These are phyloP conservation scores for Gloeophyllum trabeum DNA, from an alignment of 768 basidiomycete genomes.

Conservation along the genomic window DNA sequence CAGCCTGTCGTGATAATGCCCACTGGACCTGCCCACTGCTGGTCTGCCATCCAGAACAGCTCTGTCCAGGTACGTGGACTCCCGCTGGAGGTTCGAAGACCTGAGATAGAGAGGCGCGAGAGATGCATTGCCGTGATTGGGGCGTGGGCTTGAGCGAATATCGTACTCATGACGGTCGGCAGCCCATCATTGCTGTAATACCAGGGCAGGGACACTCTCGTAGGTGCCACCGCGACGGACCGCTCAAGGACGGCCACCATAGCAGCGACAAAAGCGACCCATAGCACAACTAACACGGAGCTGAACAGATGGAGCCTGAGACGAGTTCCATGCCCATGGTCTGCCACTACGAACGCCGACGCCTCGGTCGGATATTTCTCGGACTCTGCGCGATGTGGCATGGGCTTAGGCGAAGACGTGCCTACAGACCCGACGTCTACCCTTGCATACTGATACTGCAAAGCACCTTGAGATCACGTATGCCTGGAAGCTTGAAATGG, in stretches of 20 bases:
- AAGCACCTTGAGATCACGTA: no score
- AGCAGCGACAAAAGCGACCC: background rate
- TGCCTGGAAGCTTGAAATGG: no score
- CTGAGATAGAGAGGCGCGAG: background rate
- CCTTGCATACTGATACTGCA: no score
- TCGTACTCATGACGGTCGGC: background rate
- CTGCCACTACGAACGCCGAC: no score
- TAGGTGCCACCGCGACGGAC: background rate
- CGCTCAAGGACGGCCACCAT: background rate
- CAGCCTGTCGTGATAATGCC: conserved; percentile 6
- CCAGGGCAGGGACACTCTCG: background rate
- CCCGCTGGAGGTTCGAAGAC: background rate
- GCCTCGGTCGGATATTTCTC: no score
- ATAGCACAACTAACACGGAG: background rate
- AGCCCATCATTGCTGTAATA: background rate
- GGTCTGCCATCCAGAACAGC: conserved; percentile 13
- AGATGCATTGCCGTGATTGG: background rate
- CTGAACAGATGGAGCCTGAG: no score
- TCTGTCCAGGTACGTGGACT: conserved; percentile 9
- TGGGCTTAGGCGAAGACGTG: no score
- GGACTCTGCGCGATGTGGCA: no score
- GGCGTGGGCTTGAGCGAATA: background rate
- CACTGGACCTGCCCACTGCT: conserved; percentile 9
- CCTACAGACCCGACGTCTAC: no score
- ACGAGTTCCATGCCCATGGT: no score